Base-by-base conservation (phyloP, 768 basidiomycete species). In the Zangia roseola region DNA sequence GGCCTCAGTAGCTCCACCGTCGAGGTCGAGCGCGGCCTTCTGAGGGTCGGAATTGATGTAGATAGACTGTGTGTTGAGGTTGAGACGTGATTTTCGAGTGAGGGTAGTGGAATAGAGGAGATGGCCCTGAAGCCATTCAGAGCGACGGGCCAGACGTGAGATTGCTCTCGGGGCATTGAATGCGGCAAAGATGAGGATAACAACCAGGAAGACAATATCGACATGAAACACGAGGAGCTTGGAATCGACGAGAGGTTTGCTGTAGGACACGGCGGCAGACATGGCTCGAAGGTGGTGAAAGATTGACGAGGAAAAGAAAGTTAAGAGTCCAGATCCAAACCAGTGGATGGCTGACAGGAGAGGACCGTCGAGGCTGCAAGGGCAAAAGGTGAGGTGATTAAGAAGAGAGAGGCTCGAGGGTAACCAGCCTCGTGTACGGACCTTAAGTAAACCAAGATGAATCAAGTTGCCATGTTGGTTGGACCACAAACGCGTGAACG, bases 91-190 rank as follows among this genome's bases (percentile, higher is more conserved):
- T 12, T 35, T 45, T 36, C 43, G 50, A 4, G 34, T 43, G 34
- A 53, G 42, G 1, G 54, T 30, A 12, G 28, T 33, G 13, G 54
- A 57, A 10, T 64, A 69, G 34, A 84, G 64, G 53, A 83, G 51
- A 52, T 78, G 71, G 4, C 83, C 82, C 24, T 64, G 72, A 19
- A 66, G 52, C 81, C 82, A 81, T 52, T 83, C 80, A 5, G 74
- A 71, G 24, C 67, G 56, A 31, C 68, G 69, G 43, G 76, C 75
- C 47, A 83, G 69, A 36, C 83, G 77, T 19, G 74, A 76, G 12
- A 82, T 47, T n/a, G 71, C 70, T 34, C 80, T 74, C n/a, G 83
- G 83, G 8, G 80, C 59, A 8, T 72, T 69, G 51, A 74, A 63
- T 7, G 77, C 52, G 45, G 75, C 67, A 35, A 78, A 65, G 26